phyloP scores from a whole-genome alignment of 345 rosid species.

The Citrus trifoliata region DNA sequence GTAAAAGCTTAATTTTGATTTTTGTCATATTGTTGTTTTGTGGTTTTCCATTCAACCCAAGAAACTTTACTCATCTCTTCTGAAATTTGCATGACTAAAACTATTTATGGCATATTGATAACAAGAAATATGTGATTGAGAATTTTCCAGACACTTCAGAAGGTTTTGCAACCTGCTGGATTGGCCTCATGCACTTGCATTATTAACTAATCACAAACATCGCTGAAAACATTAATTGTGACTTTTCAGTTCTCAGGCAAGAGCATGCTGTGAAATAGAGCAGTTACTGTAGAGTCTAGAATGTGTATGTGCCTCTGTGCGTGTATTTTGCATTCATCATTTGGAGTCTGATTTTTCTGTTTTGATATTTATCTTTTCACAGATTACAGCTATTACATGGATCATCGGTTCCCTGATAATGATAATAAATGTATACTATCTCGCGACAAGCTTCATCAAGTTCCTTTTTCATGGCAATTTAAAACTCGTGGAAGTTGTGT shows the following conservation, averaged over 20 bases:
- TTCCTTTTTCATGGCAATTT: slow-evolving; percentile 48
- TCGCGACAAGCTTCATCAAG: slow-evolving; percentile 51
- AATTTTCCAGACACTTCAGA: background rate
- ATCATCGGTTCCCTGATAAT: slow-evolving; percentile 68
- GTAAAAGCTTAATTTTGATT: slow-evolving; percentile 33
- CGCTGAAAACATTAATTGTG: background rate
- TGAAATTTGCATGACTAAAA: background rate
- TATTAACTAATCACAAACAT: background rate
- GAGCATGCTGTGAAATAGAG: background rate
- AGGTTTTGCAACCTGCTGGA: background rate
- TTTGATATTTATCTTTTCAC: background rate
- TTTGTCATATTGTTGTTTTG: background rate
- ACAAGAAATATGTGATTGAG: background rate
- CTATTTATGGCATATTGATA: background rate
- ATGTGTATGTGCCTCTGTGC: background rate
- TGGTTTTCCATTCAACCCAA: background rate
- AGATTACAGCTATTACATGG: slow-evolving; percentile 81
- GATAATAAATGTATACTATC: slow-evolving; percentile 73
- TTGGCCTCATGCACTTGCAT: background rate
- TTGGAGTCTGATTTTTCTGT: background rate
- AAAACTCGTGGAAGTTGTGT: slow-evolving; percentile 37
- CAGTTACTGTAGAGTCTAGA: background rate
- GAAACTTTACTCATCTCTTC: background rate
- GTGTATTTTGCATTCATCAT: background rate
- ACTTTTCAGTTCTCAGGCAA: background rate